These are phyloP conservation scores for Aspergillus clavatus DNA, from an alignment of 2,329 filamentous ascomycete genomes.

Conservation along the genomic window DNA sequence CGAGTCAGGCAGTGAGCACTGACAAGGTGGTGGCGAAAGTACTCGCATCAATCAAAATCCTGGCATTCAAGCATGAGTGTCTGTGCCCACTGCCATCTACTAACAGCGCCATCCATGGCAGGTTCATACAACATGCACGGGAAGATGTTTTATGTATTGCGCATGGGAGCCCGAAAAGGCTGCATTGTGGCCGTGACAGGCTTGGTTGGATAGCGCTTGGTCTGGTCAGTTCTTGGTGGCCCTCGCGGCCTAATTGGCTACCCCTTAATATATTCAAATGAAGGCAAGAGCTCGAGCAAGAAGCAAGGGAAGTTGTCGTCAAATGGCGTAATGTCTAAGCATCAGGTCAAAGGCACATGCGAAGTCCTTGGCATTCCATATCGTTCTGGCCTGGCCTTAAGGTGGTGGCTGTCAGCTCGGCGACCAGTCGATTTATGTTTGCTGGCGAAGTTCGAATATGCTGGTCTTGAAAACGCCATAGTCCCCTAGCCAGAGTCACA, in stretches of 20 bases:
- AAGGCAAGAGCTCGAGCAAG: neutral
- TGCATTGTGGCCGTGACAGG: neutral
- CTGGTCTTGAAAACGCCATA: no score
- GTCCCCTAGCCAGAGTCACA: no score
- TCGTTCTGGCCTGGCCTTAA: neutral
- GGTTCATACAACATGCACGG: neutral
- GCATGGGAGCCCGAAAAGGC: neutral
- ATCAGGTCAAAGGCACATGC: neutral
- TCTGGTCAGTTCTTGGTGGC: neutral
- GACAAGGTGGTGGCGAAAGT: neutral
- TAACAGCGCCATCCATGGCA: no score
- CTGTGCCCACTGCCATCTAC: no score
- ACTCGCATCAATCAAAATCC: neutral
- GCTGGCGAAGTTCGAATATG: no score
- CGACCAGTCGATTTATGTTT: neutral
- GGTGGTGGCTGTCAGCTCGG: neutral
- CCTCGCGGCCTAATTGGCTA: neutral
- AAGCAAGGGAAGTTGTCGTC: neutral
- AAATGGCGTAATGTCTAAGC: neutral
- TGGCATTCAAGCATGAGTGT: neutral
- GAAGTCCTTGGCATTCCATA: neutral
- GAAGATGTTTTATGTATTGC: neutral
- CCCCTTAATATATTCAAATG: neutral
- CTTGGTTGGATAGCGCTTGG: neutral
- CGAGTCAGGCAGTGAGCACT: neutral